phyloP scores from a whole-genome alignment of 2,329 filamentous ascomycete species.

The Penicillium nordicum region DNA sequence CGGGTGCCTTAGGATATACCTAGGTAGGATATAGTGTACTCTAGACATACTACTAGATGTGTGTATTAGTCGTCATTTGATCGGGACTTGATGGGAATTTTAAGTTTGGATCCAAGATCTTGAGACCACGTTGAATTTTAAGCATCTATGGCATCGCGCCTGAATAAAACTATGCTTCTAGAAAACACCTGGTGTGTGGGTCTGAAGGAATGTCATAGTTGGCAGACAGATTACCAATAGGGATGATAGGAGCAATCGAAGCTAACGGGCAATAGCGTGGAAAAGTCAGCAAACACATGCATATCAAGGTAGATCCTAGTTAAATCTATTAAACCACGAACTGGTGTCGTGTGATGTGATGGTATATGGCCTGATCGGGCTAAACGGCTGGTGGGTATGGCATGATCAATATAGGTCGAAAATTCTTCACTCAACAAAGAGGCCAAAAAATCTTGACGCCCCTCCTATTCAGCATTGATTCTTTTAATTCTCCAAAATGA shows the following conservation, averaged over 20 bases:
- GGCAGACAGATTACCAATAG: background rate
- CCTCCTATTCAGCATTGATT: background rate
- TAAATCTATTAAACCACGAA: background rate
- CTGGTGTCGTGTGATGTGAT: slow-evolving; percentile 12
- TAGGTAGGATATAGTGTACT: background rate
- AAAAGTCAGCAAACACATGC: slow-evolving; percentile 7
- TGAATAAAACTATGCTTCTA: background rate
- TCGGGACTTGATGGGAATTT: background rate
- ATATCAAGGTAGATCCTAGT: background rate
- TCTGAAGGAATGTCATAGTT: background rate
- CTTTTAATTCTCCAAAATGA: too few species aligned
- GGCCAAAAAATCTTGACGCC: background rate
- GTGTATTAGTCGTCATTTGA: background rate
- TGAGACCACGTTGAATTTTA: too few species aligned
- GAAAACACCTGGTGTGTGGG: background rate
- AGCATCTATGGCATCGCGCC: background rate
- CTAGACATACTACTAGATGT: background rate
- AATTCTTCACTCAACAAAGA: background rate
- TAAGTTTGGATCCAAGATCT: background rate
- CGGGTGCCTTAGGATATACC: background rate
- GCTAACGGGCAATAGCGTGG: background rate
- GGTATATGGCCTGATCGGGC: slow-evolving; percentile 14
- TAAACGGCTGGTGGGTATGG: slow-evolving; percentile 7
- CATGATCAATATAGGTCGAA: slow-evolving; percentile 11
- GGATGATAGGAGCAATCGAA: background rate